Base-by-base conservation (phyloP, 2,329 filamentous ascomycete species). In the Dactylonectria macrodidyma region DNA sequence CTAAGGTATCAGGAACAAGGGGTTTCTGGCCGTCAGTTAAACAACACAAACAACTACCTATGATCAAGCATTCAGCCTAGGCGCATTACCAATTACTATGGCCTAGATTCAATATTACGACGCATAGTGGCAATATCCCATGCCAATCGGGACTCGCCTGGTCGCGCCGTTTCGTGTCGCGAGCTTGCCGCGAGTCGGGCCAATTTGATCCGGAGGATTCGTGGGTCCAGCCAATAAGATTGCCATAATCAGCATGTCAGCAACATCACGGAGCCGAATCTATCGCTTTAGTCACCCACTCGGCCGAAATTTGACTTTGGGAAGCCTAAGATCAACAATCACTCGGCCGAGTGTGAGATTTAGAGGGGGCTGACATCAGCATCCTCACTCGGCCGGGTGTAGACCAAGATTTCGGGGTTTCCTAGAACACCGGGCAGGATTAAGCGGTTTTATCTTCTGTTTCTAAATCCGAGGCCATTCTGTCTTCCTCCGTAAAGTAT, bases 301-400 rank as follows among this genome's bases (percentile, higher is more conserved):
- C 47, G 47, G 47, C 47, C 47, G 47, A 51, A 22, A 30, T 7
- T 30, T 4, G 26, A 30, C 26, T 4, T 4, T 30, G 4, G 7
- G 4, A 30, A 7, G 26, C 26, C 26, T 30, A 7, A 30, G 26
- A 30, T 30, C 26, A 30, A 30, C 26, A 30, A 30, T 30, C 7
- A 5, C 26, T 30, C 26, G 26, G 26, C 26, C 26, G 26, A 30
- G 26, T 30, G 26, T 30, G 26, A 30, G 26, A 30, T 30, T 30
- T 30, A 5, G 26, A 30, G 26, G 26, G 26, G 26, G 26, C 26
- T 30, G 26, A 30, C 26, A 30, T 30, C 26, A 30, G 26, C 26
- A 30, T 7, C 26, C 26, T 44, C 33, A 54, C 51, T 54, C 51
- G 51, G 51, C 51, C 51, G 51, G 36, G n/a, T 54, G 33, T 22